Evolutionary conservation across 495 filamentous ascomycete genomes (phyloP), one percentile per base, ranked within the genome.

Genomic region (Penicillium arizonense): DNA sequence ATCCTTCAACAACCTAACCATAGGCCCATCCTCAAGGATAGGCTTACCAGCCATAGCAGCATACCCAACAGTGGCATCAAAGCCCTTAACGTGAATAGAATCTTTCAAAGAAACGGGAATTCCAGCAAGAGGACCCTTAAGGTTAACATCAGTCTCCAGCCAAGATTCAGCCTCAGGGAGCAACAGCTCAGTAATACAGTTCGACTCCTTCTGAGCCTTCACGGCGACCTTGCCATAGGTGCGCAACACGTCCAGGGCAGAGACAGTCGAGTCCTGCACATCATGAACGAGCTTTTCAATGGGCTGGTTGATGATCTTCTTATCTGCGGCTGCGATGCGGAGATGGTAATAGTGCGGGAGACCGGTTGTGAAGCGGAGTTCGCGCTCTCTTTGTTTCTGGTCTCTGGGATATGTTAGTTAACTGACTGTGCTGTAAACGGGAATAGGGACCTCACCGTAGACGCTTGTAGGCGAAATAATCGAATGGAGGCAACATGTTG

Each of bases 91-190:
- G 14, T 85, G 79, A 36, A 96, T 80, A 1, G 88, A 87, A 65
- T 98, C 93, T 65, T 97, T 98, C 51, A 98, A 60, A 20, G 85
- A 90, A 21, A 97, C 77, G 0, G 94, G 94, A 51, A 97, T 88
- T 13, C 94, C 94, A 1, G 93, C 94, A 32, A 97, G 68, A 0
- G 93, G 91, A 0, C 93, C 93, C 50, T 85, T 80, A 11, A 91
- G 71, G 58, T 96, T 90, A 44, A 96, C 76, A 12, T 85, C 78
- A 0, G 66, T 73, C 44, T 85, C 73, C 7, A 85, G 72, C 90
- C 90, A 96, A n/a, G 69, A 58, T 66, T 96, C 90, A 0, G 93
- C 91, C 40, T 84, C 85, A 0, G 83, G 77, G 10, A 98, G 78
- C 69, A 97, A 78, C 33, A 97, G 76, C 74, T 98, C 94, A 0